Evolutionary conservation across 305 asterid genomes (phyloP).

Genomic region (Fraxinus angustifolia): DNA sequence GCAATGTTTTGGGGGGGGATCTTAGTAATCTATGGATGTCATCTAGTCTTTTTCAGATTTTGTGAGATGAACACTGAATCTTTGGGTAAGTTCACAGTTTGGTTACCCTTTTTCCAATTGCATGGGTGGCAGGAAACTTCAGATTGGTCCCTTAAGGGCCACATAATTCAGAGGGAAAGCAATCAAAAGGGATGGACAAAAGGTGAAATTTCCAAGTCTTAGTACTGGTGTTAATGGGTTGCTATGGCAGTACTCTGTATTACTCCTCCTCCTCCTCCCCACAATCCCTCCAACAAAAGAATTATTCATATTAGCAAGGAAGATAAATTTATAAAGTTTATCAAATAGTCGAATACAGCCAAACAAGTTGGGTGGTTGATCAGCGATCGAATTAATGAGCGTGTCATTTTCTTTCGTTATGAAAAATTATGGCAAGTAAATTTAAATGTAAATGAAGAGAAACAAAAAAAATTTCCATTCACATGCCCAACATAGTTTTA

Average conservation of each 20-base stretch:
- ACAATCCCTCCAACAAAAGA: background rate
- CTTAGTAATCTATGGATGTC: background rate
- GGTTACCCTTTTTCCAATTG: background rate
- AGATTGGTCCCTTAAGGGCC: too few relatives aligned
- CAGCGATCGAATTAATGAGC: background rate
- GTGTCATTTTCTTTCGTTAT: background rate
- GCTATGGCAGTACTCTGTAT: background rate
- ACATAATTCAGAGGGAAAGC: too few relatives aligned
- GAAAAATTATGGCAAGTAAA: background rate
- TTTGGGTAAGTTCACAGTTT: background rate
- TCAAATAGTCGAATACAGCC: background rate
- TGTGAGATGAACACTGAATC: background rate
- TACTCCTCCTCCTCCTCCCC: too few relatives aligned
- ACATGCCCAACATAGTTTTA: background rate
- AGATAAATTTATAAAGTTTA: background rate
- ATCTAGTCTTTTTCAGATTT: background rate
- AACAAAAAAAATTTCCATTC: background rate
- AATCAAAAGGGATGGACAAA: too few relatives aligned
- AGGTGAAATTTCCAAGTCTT: too few relatives aligned
- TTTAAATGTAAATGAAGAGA: background rate
- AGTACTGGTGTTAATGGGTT: background rate
- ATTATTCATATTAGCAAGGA: background rate
- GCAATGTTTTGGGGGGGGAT: background rate
- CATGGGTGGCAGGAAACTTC: too few relatives aligned
- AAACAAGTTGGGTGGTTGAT: background rate